phyloP scores from a whole-genome alignment of 2,329 filamentous ascomycete genomes.

The Cladorrhinum sp. region DNA sequence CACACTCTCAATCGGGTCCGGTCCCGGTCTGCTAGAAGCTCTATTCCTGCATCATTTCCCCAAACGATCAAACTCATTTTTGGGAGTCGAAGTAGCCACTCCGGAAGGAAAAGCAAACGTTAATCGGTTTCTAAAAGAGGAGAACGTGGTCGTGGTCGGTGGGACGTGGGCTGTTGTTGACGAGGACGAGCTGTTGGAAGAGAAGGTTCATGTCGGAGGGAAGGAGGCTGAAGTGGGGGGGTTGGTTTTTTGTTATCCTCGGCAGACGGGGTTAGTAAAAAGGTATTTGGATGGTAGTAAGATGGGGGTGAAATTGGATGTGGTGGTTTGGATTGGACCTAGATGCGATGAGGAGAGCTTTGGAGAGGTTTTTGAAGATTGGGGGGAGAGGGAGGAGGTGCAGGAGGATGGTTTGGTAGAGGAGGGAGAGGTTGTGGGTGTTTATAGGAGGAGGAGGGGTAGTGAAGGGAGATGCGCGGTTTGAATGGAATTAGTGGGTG shows the following conservation, averaged over 20 bases:
- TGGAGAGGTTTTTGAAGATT: conserved; percentile 6
- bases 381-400: conserved; percentile 10
- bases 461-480: background rate
- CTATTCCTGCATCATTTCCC: conserved; percentile 16
- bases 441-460: conserved; percentile 11
- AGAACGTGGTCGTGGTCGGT: conserved; percentile 4
- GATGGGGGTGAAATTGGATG: background rate
- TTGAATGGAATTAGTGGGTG: too few relatives aligned
- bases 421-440: conserved; percentile 17
- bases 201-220: background rate
- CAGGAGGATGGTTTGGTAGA: conserved; percentile 10
- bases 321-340: conserved; percentile 24
- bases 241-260: conserved; percentile 22
- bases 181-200: background rate
- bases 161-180: conserved; percentile 20
- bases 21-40: conserved; percentile 23
- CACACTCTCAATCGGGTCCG: conserved; percentile 21
- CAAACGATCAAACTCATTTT: conserved; percentile 4
- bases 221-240: background rate
- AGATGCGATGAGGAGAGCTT: conserved; percentile 20
- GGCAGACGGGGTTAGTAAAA: conserved; percentile 12
- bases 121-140: conserved; percentile 19
- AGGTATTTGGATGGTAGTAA: conserved; percentile 11
- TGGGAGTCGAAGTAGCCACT: conserved; percentile 20
- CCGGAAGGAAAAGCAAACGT: conserved; percentile 4